Conservation (phyloP, 2,329 filamentous ascomycete species). For the Fusarium brevicatenulatum region DNA sequence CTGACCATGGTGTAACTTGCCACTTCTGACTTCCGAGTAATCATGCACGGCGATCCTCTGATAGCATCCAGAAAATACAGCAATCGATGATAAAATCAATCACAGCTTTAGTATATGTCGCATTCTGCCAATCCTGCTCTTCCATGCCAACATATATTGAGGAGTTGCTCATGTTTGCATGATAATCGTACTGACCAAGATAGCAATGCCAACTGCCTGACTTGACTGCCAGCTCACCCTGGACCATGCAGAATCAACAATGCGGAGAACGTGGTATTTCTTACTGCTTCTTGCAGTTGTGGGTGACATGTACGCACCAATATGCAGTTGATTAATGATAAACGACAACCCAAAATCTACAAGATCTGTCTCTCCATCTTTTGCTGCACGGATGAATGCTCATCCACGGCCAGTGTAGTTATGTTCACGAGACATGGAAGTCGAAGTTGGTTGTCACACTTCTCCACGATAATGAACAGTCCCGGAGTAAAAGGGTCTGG, state of each 20-base stretch:
- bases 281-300: too few species aligned
- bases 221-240: neutral
- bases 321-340: neutral
- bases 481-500: too few species aligned
- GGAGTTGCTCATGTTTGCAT: neutral
- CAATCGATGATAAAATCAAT: too few species aligned
- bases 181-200: neutral
- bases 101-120: accelerated
- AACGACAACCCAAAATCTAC: accelerated
- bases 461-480: too few species aligned
- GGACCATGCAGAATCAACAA: accelerated
- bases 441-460: too few species aligned
- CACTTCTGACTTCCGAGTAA: neutral
- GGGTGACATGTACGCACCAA: neutral
- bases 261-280: neutral
- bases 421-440: too few species aligned
- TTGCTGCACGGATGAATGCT: too few species aligned
- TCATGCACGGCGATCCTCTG: accelerated
- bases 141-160: accelerated
- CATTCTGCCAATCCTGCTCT: accelerated
- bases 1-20: neutral
- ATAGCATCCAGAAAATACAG: too few species aligned
- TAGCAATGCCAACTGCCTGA: neutral
- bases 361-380: neutral
- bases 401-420: too few species aligned